Base-by-base conservation (phyloP, 176 grass and related monocot species). In the Olyra latifolia region DNA sequence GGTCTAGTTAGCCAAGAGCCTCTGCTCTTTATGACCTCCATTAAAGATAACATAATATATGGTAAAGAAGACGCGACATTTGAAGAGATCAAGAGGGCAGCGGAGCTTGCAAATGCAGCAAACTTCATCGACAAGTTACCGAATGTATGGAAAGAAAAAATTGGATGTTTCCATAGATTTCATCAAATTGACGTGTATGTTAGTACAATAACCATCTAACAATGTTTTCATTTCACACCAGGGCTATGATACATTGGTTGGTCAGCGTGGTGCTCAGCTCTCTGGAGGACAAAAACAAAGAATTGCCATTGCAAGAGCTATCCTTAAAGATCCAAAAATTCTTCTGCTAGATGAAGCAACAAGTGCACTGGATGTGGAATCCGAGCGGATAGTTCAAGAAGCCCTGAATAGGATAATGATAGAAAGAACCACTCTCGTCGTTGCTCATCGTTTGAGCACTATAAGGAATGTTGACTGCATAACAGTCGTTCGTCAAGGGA, bases 231-330 rank as follows among this genome's bases (percentile, higher is more conserved):
- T 74, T 53, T 39, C 12, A 86, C 42, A 70, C 20, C 57, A 97
- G 94, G 94, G 94, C 5, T 88, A 91, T 66, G 89, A 97, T 66
- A 97, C 94, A 49, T 82, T 97, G 85, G 94, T 97, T 58, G 94
- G 94, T 19, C 90, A 91, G 27, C 89, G 80, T 52, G 94, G 94
- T 23, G 80, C 91, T 61, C 91, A 94, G 43, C 91, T 94, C 52
- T 97, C 94, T n/a, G 94, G 94, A 11, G 94, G 94, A 44, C 94
- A 97, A 72, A 94, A 97, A 74, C 94, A 97, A 76, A 91, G 91
- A 69, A 87, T 94, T 86, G 94, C 89, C 62, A 94, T 97, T 48
- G 94, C 94, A 22, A 97, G 94, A 80, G 94, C 94, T 43, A 91
- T 97, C 50, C 64, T 97, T 29, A 97, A 94, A 82, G 80, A 91